phyloP scores from a whole-genome alignment of 2,329 filamentous ascomycete genomes.

The Tetracladium maxilliforme region DNA sequence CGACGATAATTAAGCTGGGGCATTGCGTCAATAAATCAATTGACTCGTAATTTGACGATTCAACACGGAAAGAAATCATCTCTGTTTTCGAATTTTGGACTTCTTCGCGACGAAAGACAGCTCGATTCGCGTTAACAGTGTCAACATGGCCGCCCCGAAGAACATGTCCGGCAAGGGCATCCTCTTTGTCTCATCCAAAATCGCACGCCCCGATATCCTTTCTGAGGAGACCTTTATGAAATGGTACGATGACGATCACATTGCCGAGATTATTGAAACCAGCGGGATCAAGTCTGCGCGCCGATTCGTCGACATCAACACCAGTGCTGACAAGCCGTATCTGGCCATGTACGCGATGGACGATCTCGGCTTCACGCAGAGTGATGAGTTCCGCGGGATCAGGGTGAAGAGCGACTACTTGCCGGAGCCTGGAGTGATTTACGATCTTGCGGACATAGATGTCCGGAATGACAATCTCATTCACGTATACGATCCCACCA shows the following conservation, averaged over 20 bases:
- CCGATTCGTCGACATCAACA: constrained; percentile 15
- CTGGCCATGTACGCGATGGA: constrained; percentile 20
- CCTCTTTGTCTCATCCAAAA: constrained; percentile 14
- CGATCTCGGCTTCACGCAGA: constrained; percentile 17
- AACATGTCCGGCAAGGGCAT: constrained; percentile 16
- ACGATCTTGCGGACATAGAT: too few relatives aligned
- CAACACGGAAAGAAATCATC: too few relatives aligned
- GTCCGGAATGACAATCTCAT: too few relatives aligned
- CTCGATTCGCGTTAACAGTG: too few relatives aligned
- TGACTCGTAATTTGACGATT: too few relatives aligned
- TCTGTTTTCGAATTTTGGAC: too few relatives aligned
- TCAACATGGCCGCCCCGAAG: too few relatives aligned
- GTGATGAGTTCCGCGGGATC: constrained; percentile 17
- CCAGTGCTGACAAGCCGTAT: constrained; percentile 14
- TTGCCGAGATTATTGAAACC: constrained; percentile 18
- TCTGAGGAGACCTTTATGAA: constrained; percentile 14
- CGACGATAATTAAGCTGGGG: too few relatives aligned
- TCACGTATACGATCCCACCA: too few relatives aligned
- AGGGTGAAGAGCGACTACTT: constrained; percentile 16
- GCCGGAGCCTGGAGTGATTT: too few relatives aligned
- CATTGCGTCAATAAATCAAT: too few relatives aligned
- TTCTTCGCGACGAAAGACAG: too few relatives aligned
- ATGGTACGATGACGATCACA: constrained; percentile 24
- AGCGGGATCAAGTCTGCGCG: constrained; percentile 16
- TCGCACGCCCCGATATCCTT: constrained; percentile 13